Evolutionary conservation across 805 yeast genomes (phyloP).

Genomic region (Yarrowia bubula): DNA sequence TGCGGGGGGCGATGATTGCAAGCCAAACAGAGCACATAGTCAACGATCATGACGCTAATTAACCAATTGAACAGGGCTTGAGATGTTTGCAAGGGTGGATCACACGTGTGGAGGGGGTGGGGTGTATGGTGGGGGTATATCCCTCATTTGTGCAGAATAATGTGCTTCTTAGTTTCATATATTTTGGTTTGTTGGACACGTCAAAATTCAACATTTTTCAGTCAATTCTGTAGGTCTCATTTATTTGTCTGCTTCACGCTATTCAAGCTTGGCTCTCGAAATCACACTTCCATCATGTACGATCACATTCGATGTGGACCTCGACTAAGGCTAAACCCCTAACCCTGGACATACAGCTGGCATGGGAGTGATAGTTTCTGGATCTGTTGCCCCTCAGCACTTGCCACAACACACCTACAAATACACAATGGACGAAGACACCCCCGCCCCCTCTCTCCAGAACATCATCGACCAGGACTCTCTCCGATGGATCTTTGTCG

Average conservation of each 20-base stretch:
- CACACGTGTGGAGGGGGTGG: no score
- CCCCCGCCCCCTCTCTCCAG: conserved; percentile 44
- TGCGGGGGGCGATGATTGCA: background rate
- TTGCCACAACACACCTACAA: background rate
- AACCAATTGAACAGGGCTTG: no score
- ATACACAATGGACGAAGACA: conserved; percentile 28
- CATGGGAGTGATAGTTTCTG: background rate
- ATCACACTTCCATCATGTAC: conserved; percentile 6
- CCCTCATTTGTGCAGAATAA: no score
- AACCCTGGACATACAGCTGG: conserved; percentile 1
- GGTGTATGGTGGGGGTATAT: no score
- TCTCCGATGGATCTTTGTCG: conserved; percentile 95
- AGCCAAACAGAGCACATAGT: background rate
- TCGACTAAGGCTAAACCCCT: background rate
- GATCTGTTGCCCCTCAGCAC: background rate
- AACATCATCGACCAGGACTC: conserved; percentile 46
- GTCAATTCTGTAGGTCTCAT: no score
- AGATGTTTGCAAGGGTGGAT: no score
- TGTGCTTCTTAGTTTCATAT: no score
- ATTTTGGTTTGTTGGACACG: no score
- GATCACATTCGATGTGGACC: conserved; percentile 1
- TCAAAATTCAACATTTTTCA: no score
- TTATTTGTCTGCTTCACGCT: no score
- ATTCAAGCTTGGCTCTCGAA: background rate
- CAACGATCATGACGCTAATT: background rate